A percentile compares a stretch with the other conserved stretches of the same genome.
Evolutionary conservation across 805 yeast species (phyloP).

Genomic region (Pichia nakasei): DNA sequence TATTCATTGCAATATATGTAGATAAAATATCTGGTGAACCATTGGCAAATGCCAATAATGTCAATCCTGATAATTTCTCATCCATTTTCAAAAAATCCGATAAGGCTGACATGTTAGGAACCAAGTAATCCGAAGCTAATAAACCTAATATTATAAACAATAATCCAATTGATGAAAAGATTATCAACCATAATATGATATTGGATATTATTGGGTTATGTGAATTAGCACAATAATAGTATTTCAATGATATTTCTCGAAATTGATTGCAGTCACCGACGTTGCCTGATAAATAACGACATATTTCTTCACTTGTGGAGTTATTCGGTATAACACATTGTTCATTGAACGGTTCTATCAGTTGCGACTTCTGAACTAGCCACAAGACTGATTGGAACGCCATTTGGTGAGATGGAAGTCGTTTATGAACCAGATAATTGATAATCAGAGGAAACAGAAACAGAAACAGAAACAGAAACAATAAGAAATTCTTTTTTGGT

Average conservation of each 20-base stretch:
- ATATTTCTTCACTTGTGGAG: conserved; percentile 9
- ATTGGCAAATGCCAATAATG: conserved; percentile 83
- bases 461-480: too few species aligned
- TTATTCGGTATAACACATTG: conserved; percentile 9
- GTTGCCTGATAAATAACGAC: conserved; percentile 13
- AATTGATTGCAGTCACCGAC: conserved; percentile 13
- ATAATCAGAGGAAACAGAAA: too few species aligned
- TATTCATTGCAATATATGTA: conserved; percentile 71
- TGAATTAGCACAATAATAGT: conserved; percentile 19
- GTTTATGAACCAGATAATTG: background rate
- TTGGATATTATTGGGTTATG: conserved; percentile 5
- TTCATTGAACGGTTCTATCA: background rate
- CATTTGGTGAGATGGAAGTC: background rate
- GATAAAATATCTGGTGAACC: conserved; percentile 86
- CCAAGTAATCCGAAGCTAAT: conserved; percentile 73
- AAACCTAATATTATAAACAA: conserved; percentile 61
- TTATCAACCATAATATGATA: conserved; percentile 6
- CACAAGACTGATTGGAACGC: background rate
- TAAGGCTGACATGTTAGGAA: conserved; percentile 67
- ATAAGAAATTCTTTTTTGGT: too few species aligned
- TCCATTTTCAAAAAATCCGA: conserved; percentile 55
- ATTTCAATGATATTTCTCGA: conserved; percentile 15
- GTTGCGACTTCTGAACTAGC: background rate
- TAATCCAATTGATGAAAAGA: conserved; percentile 20
- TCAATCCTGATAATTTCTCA: conserved; percentile 76